Conservation (phyloP, 2,329 filamentous ascomycete genomes). For the Arthrinium phaeospermum region DNA sequence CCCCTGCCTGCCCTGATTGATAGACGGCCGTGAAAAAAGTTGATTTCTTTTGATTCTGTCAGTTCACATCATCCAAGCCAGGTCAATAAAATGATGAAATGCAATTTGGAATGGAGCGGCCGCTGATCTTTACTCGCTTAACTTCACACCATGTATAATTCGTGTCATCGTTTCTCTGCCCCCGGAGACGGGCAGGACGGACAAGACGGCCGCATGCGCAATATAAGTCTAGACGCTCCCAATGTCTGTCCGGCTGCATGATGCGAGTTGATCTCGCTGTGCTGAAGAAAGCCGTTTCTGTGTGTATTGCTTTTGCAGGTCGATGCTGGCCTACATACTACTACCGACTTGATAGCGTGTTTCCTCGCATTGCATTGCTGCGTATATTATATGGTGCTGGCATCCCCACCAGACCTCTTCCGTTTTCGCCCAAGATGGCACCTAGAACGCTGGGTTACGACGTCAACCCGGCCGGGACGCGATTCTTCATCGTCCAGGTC, state of each 20-base stretch:
- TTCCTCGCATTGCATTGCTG: not conserved
- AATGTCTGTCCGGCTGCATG: not conserved
- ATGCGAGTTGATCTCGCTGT: not conserved
- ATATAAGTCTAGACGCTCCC: slow-evolving; percentile 9
- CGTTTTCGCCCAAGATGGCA: not conserved
- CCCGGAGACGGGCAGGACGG: not conserved
- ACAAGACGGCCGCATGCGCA: not conserved
- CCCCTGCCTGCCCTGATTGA: not conserved
- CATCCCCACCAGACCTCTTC: not conserved
- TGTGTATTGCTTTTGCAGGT: not conserved
- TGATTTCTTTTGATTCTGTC: slow-evolving; percentile 12
- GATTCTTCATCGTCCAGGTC: slow-evolving; percentile 30
- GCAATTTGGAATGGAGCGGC: not conserved
- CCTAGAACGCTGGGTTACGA: slow-evolving; percentile 30
- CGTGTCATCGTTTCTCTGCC: not conserved
- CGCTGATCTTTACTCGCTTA: not conserved
- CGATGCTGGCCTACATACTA: not conserved
- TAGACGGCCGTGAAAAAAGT: not conserved
- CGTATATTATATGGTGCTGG: not conserved
- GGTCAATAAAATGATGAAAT: not conserved
- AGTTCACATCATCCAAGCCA: not conserved
- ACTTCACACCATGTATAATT: not conserved
- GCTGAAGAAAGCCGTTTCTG: not conserved
- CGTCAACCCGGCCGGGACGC: slow-evolving; percentile 32
- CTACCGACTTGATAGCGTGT: not conserved